phyloP scores from a whole-genome alignment of 1,284 basidiomycete genomes.

The Kwoniella shivajii region DNA sequence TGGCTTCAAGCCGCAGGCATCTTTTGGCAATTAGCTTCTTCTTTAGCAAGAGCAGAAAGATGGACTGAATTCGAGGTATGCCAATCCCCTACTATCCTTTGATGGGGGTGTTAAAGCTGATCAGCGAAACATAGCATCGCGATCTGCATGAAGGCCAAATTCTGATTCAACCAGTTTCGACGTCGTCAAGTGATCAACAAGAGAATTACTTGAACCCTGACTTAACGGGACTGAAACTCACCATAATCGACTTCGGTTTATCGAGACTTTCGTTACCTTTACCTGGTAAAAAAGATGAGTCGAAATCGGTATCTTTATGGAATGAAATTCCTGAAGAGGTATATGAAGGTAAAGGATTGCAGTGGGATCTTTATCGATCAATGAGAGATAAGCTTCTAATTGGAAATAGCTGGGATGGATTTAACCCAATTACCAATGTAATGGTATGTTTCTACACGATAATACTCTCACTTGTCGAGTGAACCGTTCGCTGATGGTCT shows the following conservation, averaged over 20 bases:
- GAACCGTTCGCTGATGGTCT: not conserved
- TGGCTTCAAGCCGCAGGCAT: constrained; percentile 86
- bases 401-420: constrained; percentile 65
- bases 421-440: constrained; percentile 79
- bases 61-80: constrained; percentile 81
- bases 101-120: not conserved
- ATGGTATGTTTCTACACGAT: constrained; percentile 64
- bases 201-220: constrained; percentile 38
- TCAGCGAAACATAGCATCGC: constrained; percentile 70
- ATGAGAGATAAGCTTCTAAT: constrained; percentile 67
- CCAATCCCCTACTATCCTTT: not conserved
- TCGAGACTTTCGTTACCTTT: constrained; percentile 67
- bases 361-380: constrained; percentile 91
- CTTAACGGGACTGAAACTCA: constrained; percentile 67
- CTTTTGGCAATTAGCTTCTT: constrained; percentile 84
- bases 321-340: constrained; percentile 69
- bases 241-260: constrained; percentile 92
- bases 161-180: constrained; percentile 65
- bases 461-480: not conserved
- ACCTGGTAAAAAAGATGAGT: not conserved
- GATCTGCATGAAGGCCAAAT: constrained; percentile 99
- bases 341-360: constrained; percentile 82
- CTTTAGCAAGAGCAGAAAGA: constrained; percentile 76
- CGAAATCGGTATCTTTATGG: constrained; percentile 23
- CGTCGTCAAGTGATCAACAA: not conserved